Base-by-base conservation (phyloP, 2,329 filamentous ascomycete genomes). In the Bipolaris gigantea region DNA sequence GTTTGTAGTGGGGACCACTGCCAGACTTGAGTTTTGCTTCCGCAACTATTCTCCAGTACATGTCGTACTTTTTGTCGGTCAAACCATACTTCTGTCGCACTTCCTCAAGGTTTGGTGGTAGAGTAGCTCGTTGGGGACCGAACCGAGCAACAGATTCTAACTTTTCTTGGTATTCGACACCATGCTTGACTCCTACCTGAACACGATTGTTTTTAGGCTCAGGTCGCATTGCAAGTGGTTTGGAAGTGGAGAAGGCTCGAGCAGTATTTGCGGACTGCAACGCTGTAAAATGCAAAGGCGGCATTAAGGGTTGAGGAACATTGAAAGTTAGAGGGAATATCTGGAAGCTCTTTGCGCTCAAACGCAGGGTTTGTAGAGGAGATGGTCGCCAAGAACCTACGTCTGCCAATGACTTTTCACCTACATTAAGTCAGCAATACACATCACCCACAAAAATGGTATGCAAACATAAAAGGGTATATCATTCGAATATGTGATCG, bases 401-500 rank as follows among this genome's bases (percentile, higher is more conserved):
- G 9, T 10, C 50, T 16, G 38, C n/a, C 4, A 27, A 18, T 13
- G 30, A 34, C 6, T 19, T 47, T 9, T 42, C 34, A 36, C 62
- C 67, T 71, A 49, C 38, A 43, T 15, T 25, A 46, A 35, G 61
- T 71, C 50, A 71, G 69, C 60, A 48, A 40, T 36, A 48, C n/a
- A 62, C 61, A 61, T 69, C 64, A 71, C 66, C 46, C 21, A 48
- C 25, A 16, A 23, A 21, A 45, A 44, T 42, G 35, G 21, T 40
- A 32, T 32, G 33, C 23, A 39, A 50, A 15, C 33, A 46, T 38
- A 54, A 34, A 34, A 53, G 58, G 65, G 59, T 68, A 65, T 70
- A 59, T 60, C 55, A 64, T 66, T 69, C 50, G 59, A 53, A 57
- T 70, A 67, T 69, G 63, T 67, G 67, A 49, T 50, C 56, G 33